A percentile compares a stretch with the other conserved stretches of the same genome.
These are phyloP conservation scores for Candida verbasci DNA, from an alignment of 805 yeast species.

Conservation along the genomic window DNA sequence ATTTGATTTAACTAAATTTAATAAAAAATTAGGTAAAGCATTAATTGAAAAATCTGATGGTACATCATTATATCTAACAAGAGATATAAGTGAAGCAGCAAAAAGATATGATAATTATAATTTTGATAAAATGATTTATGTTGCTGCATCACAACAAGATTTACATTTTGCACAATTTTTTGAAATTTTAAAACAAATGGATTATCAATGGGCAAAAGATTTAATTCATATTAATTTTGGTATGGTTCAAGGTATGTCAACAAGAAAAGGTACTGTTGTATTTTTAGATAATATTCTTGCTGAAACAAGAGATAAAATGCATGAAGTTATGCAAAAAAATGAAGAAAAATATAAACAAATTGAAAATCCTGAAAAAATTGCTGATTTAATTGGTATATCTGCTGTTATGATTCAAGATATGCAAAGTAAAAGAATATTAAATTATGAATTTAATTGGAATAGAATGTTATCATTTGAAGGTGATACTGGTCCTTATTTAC, in stretches of 20 bases:
- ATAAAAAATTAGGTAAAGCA: conserved; percentile 90
- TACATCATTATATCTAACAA: conserved; percentile 86
- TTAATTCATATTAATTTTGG: conserved; percentile 90
- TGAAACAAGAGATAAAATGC: conserved; percentile 92
- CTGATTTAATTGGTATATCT: conserved; percentile 92
- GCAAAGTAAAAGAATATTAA: conserved; percentile 95
- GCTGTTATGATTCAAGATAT: conserved; percentile 99
- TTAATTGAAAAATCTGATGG: conserved; percentile 94
- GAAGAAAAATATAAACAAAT: conserved; percentile 88
- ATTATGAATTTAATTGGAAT: conserved; percentile 95
- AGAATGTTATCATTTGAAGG: conserved; percentile 98
- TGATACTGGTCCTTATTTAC: conserved; percentile 98
- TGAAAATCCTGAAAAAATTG: conserved; percentile 89
- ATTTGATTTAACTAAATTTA: conserved; percentile 77
- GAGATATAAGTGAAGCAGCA: conserved; percentile 96
- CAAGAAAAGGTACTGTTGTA: conserved; percentile 98
- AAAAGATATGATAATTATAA: conserved; percentile 79
- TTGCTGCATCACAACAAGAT: conserved; percentile 95
- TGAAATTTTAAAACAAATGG: conserved; percentile 88
- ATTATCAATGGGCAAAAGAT: conserved; percentile 77
- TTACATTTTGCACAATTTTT: conserved; percentile 91
- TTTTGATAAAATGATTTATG: conserved; percentile 95
- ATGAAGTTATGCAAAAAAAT: conserved; percentile 92
- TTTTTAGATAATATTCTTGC: conserved; percentile 90
- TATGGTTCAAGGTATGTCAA: conserved; percentile 98